Percentiles rank a stretch among this genome's conserved stretches.
These are phyloP conservation scores for Fraxinus latifolia DNA, from an alignment of 305 asterid genomes.

Conservation along the genomic window DNA sequence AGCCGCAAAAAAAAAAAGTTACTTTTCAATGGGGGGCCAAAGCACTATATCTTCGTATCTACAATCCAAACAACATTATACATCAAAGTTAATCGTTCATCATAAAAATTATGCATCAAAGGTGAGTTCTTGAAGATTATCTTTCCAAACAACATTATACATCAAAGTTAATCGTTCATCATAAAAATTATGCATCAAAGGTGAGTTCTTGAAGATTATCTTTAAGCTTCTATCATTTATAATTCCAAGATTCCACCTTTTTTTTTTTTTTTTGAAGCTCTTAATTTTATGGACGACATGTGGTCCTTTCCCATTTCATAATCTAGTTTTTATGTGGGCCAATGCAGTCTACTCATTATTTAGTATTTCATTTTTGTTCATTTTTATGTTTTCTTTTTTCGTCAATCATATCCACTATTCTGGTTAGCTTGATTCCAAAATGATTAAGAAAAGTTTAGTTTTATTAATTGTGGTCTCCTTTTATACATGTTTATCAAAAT, in stretches of 20 bases:
- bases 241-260: constrained; percentile 6
- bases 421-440: background rate
- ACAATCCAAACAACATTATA: background rate
- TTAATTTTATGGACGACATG: constrained; percentile 4
- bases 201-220: no score
- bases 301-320: background rate
- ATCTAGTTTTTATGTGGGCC: background rate
- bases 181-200: no score
- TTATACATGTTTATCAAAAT: background rate
- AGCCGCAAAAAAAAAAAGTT: background rate
- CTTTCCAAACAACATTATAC: background rate
- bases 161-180: no score
- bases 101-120: no score
- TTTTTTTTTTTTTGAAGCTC: background rate
- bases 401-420: background rate
- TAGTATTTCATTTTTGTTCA: background rate
- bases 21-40: background rate
- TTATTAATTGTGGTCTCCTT: background rate
- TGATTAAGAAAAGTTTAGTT: background rate
- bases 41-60: background rate
- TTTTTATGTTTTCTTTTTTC: background rate
- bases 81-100: background rate
- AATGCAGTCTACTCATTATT: background rate
- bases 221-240: background rate
- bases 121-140: no score